Evolutionary conservation across 805 yeast genomes (phyloP).

Genomic region (Hanseniaspora guilliermondii): DNA sequence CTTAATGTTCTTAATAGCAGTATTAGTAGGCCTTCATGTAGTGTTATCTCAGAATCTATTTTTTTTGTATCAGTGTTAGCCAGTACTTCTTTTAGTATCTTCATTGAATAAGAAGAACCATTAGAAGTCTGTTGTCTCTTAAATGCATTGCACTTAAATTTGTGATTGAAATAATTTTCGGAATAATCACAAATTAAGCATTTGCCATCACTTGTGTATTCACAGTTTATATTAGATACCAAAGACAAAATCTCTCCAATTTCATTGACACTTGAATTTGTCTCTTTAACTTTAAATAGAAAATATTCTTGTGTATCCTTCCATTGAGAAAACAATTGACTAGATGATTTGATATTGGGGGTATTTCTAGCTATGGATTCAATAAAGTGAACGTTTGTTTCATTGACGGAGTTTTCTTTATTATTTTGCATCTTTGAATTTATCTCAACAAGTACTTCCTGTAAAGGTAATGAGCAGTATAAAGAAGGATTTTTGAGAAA

Average conservation of each 20-base stretch:
- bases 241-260: neutral
- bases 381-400: neutral
- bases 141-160: neutral
- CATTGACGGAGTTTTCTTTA: neutral
- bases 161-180: neutral
- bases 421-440: neutral
- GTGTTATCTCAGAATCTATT: neutral
- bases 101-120: neutral
- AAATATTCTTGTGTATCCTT: neutral
- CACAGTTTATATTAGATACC: slow-evolving; percentile 4
- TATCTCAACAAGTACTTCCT: neutral
- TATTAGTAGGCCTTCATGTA: neutral
- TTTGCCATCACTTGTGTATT: neutral
- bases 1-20: neutral
- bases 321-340: neutral
- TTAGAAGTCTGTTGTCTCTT: slow-evolving; percentile 1
- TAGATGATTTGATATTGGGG: neutral
- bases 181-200: slow-evolving; percentile 13
- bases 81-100: neutral
- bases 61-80: neutral
- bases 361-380: neutral
- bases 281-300: neutral
- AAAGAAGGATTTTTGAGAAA: neutral
- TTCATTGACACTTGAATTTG: neutral
- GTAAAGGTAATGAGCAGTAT: neutral